phyloP scores from a whole-genome alignment of 192 early-diverging fungal genomes.

The Gamsiella multidivaricata region DNA sequence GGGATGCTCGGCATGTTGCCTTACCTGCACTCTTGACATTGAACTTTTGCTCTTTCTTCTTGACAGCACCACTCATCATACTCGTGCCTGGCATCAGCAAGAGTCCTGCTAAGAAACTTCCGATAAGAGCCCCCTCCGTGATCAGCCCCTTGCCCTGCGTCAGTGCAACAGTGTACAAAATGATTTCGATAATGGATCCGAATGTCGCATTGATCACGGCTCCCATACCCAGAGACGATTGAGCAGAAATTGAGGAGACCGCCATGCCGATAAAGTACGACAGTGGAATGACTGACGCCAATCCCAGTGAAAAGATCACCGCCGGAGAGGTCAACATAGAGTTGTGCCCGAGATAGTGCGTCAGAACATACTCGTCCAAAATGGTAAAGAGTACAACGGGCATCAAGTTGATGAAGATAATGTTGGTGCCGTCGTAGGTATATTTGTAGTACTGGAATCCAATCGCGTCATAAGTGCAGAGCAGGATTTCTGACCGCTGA shows the following conservation, averaged over 20 bases:
- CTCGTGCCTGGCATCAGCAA: conserved; percentile 94
- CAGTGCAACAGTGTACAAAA: conserved; percentile 92
- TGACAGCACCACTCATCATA: conserved; percentile 95
- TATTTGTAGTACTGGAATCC: conserved; percentile 97
- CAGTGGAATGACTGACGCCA: conserved; percentile 89
- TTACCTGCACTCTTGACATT: conserved; percentile 91
- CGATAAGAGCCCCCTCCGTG: conserved; percentile 93
- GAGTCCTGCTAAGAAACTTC: conserved; percentile 88
- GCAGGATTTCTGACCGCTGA: conserved; percentile 71
- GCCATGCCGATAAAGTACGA: conserved; percentile 98
- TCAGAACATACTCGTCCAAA: conserved; percentile 82
- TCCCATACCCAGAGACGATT: conserved; percentile 93
- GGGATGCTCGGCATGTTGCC: background rate
- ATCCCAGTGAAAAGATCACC: conserved; percentile 75
- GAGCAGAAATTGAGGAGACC: conserved; percentile 94
- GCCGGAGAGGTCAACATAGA: conserved; percentile 31
- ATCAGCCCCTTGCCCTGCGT: conserved; percentile 86
- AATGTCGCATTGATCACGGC: conserved; percentile 98
- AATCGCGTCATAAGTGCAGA: conserved; percentile 89
- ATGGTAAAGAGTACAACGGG: conserved; percentile 86
- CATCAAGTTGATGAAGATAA: conserved; percentile 94
- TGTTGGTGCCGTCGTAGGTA: conserved; percentile 96
- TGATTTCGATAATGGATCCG: conserved; percentile 95
- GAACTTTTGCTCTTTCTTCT: conserved; percentile 92
- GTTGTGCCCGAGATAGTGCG: conserved; percentile 46